Percentiles rank a stretch among this genome's conserved stretches.
Evolutionary conservation across 129 eudicot species (phyloP).

Genomic region (Ambrosia artemisiifolia): DNA sequence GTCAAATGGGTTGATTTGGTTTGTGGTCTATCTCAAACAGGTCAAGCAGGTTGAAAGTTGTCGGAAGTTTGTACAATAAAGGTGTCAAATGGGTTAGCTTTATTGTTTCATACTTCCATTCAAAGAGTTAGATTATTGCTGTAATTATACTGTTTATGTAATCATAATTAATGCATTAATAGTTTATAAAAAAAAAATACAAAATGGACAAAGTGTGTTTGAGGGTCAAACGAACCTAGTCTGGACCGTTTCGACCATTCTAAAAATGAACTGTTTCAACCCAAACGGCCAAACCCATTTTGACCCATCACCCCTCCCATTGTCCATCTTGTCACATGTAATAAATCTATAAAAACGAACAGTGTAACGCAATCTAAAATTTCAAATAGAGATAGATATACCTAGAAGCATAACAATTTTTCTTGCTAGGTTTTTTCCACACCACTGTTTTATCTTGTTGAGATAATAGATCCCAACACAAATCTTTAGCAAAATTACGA

Average conservation of each 20-base stretch:
- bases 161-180: not conserved
- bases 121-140: not conserved
- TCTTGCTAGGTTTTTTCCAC: conserved; percentile 80
- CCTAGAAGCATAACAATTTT: conserved; percentile 76
- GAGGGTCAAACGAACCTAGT: not conserved
- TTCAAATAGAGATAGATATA: conserved; percentile 21
- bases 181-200: not conserved
- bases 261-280: not conserved
- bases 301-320: not conserved
- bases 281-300: not conserved
- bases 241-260: not conserved
- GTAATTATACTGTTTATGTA: not conserved
- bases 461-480: conserved; percentile 89
- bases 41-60: not conserved
- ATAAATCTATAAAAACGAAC: not conserved
- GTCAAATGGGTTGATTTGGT: not conserved
- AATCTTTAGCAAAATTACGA: conserved; percentile 46
- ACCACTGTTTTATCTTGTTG: conserved; percentile 96
- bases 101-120: not conserved
- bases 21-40: not conserved
- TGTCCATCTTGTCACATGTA: not conserved
- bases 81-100: no score
- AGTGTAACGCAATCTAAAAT: not conserved
- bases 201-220: not conserved
- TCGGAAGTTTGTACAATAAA: not conserved